Percentiles rank a stretch among this genome's conserved stretches.
Conservation (phyloP, 163 green algal species). For the Chlamydomonas reinhardtii region DNA sequence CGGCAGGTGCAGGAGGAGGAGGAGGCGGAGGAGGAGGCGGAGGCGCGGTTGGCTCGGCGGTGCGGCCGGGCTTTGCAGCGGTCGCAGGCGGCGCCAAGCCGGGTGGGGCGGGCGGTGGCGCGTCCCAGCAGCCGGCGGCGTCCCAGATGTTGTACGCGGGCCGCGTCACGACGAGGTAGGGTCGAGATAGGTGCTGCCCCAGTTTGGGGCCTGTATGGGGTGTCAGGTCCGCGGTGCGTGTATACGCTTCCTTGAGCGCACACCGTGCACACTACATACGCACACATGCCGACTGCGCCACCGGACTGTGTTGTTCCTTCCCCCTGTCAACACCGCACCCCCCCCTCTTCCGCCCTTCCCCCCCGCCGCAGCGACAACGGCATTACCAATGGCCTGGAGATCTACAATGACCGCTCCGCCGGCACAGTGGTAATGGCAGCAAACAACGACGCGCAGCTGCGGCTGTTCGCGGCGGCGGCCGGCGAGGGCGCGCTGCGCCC, state of each 20-base stretch:
- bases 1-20: not conserved
- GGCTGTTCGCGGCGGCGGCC: conserved; percentile 25
- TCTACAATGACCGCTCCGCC: conserved; percentile 58
- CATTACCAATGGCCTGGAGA: conserved; percentile 96
- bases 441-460: conserved; percentile 87
- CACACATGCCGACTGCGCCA: not conserved
- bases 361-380: conserved; percentile 87
- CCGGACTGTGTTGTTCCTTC: too few species aligned
- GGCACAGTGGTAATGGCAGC: conserved; percentile 72
- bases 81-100: not conserved
- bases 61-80: not conserved
- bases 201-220: too few species aligned
- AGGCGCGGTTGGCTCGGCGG: not conserved
- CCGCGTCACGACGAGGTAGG: conserved; percentile 29
- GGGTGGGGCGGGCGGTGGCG: not conserved
- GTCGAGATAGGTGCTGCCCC: too few species aligned
- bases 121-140: not conserved
- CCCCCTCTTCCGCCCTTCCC: not conserved
- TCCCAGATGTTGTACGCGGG: conserved; percentile 10
- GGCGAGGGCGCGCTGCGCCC: conserved; percentile 36
- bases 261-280: too few species aligned
- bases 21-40: not conserved
- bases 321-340: too few species aligned
- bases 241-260: too few species aligned
- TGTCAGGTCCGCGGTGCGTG: too few species aligned